phyloP scores from a whole-genome alignment of 495 filamentous ascomycete species.

The Xylaria intraflava region DNA sequence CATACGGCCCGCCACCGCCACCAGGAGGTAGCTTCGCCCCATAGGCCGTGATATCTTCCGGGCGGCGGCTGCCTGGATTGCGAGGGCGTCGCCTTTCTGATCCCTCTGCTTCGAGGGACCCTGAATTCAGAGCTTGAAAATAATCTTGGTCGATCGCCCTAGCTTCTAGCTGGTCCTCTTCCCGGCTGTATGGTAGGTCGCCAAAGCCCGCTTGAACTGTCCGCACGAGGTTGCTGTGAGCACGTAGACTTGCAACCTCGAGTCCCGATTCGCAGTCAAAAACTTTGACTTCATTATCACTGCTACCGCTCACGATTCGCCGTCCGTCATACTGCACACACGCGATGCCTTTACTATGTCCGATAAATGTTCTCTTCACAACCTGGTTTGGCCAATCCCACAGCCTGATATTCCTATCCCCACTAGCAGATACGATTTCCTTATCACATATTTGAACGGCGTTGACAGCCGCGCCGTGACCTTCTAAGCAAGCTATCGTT shows the following conservation, averaged over 20 bases:
- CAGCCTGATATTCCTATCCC: conserved; percentile 83
- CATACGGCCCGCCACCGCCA: conserved; percentile 78
- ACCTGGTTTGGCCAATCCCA: conserved; percentile 82
- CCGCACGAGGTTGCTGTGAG: conserved; percentile 77
- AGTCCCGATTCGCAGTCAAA: conserved; percentile 79
- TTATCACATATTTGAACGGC: conserved; percentile 84
- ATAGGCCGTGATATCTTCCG: conserved; percentile 66
- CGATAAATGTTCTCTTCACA: conserved; percentile 68
- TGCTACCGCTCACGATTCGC: conserved; percentile 92
- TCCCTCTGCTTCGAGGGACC: conserved; percentile 37
- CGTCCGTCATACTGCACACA: conserved; percentile 97
- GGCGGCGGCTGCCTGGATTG: conserved; percentile 72
- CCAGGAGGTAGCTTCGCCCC: conserved; percentile 83
- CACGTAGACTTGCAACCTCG: conserved; percentile 78
- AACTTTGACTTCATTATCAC: conserved; percentile 89
- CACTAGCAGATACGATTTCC: conserved; percentile 88
- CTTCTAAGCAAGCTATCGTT: conserved; percentile 69
- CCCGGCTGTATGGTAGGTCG: conserved; percentile 71
- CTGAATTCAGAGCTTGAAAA: conserved; percentile 61
- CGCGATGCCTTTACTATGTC: conserved; percentile 92
- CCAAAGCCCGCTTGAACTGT: conserved; percentile 93
- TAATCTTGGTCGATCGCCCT: conserved; percentile 64
- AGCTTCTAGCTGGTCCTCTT: conserved; percentile 65
- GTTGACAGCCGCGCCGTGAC: conserved; percentile 89
- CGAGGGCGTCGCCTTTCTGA: conserved; percentile 43